Evolutionary conservation across 2,329 filamentous ascomycete genomes (phyloP).

Genomic region (Colletotrichum musicola): DNA sequence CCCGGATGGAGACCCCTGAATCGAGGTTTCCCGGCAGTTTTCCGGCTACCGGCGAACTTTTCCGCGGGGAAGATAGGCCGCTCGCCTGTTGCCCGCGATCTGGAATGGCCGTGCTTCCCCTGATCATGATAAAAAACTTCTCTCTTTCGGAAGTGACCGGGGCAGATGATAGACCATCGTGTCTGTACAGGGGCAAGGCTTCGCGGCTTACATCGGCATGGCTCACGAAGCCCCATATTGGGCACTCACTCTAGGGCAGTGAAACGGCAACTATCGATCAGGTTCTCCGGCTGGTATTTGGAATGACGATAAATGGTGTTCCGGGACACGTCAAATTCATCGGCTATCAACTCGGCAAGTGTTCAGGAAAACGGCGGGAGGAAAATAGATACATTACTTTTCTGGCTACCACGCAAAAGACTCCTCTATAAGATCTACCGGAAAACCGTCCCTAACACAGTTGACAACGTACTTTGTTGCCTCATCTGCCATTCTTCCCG

Average conservation of each 20-base stretch:
- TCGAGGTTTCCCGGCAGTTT: conserved; percentile 3
- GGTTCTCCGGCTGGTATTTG: not conserved
- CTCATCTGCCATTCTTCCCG: conserved; percentile 47
- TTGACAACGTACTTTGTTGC: conserved; percentile 43
- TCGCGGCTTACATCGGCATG: not conserved
- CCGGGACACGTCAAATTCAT: too few relatives aligned
- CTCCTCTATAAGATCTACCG: conserved; percentile 44
- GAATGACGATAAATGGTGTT: too few relatives aligned
- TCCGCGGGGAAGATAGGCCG: conserved; percentile 11
- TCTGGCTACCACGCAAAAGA: conserved; percentile 44
- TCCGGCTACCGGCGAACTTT: conserved; percentile 12
- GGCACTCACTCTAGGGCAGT: not conserved
- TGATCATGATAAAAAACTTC: not conserved
- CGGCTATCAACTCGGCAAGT: too few relatives aligned
- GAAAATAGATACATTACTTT: not conserved
- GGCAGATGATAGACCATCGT: not conserved
- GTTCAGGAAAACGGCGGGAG: not conserved
- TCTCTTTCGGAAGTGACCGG: not conserved
- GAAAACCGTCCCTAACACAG: conserved; percentile 31
- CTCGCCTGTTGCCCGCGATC: not conserved
- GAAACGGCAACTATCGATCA: not conserved
- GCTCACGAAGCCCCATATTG: not conserved
- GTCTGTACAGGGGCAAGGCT: not conserved
- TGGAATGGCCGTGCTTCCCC: not conserved
- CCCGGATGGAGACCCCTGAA: not conserved